Evolutionary conservation across 2,329 filamentous ascomycete genomes (phyloP).

Genomic region (Xylariaceae sp.): DNA sequence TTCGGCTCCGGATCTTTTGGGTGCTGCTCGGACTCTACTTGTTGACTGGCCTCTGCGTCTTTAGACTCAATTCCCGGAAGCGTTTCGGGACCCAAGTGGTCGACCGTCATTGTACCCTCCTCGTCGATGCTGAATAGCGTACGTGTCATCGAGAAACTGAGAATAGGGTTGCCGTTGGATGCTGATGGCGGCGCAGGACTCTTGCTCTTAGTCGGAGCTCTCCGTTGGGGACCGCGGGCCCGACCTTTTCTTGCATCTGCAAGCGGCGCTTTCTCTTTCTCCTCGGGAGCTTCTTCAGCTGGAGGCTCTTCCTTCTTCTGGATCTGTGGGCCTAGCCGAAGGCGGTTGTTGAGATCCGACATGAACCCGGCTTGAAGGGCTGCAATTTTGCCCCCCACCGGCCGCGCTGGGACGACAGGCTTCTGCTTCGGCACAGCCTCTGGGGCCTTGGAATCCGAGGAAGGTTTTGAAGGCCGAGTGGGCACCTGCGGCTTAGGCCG

Average conservation of each 20-base stretch:
- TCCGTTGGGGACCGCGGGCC: conserved; percentile 77
- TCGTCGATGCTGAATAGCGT: conserved; percentile 48
- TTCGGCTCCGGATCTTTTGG: not conserved
- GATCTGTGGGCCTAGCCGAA: conserved; percentile 77
- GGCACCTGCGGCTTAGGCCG: conserved; percentile 55
- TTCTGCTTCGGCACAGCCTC: conserved; percentile 60
- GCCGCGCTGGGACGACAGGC: conserved; percentile 71
- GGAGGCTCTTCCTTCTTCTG: conserved; percentile 65
- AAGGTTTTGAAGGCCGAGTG: conserved; percentile 36
- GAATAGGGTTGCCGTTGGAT: conserved; percentile 26
- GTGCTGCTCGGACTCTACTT: conserved; percentile 3
- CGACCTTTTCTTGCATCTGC: conserved; percentile 84
- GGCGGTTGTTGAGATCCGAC: conserved; percentile 82
- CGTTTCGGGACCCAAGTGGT: conserved; percentile 17
- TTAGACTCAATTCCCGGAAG: conserved; percentile 5
- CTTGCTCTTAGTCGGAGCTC: conserved; percentile 52
- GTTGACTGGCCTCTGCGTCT: conserved; percentile 6
- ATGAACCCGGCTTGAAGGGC: conserved; percentile 87
- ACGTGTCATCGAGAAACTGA: conserved; percentile 40
- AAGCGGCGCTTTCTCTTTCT: conserved; percentile 70
- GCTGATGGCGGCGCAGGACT: conserved; percentile 27
- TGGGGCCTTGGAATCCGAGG: conserved; percentile 31
- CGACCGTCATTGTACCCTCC: conserved; percentile 35
- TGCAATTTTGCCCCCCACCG: conserved; percentile 78
- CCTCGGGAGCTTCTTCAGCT: conserved; percentile 44